These are phyloP conservation scores for Kalmanozyma brasiliensis DNA, from an alignment of 1,284 basidiomycete species.

Conservation along the genomic window DNA sequence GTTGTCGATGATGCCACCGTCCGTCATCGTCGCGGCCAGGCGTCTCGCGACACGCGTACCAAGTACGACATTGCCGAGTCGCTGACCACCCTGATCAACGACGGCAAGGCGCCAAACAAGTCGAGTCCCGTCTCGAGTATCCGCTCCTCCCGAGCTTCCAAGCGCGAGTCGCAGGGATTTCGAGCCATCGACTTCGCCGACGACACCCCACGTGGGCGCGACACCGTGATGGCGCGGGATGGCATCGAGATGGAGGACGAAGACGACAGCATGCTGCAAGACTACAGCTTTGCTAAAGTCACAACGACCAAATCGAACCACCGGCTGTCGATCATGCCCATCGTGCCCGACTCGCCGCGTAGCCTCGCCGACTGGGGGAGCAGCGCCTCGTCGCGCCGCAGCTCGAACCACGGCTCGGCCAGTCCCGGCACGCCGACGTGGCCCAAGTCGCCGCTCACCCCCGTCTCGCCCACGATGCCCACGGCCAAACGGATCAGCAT, in stretches of 20 bases:
- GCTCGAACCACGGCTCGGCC: constrained; percentile 26
- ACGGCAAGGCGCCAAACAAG: constrained; percentile 22
- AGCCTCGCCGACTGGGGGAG: constrained; percentile 20
- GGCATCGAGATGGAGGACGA: constrained; percentile 32
- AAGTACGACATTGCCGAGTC: constrained; percentile 38
- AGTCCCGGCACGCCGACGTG: constrained; percentile 29
- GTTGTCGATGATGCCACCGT: background rate
- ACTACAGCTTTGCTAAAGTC: constrained; percentile 34
- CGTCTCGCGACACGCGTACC: constrained; percentile 21
- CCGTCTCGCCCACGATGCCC: constrained; percentile 15
- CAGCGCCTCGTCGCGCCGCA: constrained; percentile 23
- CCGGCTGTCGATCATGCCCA: constrained; percentile 16
- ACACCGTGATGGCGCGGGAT: constrained; percentile 7
- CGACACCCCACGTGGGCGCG: constrained; percentile 45
- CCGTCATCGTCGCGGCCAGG: constrained; percentile 13
- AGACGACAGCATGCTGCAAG: constrained; percentile 36
- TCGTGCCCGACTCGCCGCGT: constrained; percentile 20
- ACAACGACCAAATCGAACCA: constrained; percentile 32
- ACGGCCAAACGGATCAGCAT: constrained; percentile 8
- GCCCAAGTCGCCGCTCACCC: constrained; percentile 41
- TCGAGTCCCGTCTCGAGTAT: too few relatives aligned
- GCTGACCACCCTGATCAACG: constrained; percentile 23
- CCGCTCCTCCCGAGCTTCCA: too few relatives aligned
- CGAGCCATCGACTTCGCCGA: constrained; percentile 40
- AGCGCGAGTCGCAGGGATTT: constrained; percentile 15